A percentile compares a stretch with the other conserved stretches of the same genome.
Conservation (phyloP, 345 rosid species). For the Viola odorata region DNA sequence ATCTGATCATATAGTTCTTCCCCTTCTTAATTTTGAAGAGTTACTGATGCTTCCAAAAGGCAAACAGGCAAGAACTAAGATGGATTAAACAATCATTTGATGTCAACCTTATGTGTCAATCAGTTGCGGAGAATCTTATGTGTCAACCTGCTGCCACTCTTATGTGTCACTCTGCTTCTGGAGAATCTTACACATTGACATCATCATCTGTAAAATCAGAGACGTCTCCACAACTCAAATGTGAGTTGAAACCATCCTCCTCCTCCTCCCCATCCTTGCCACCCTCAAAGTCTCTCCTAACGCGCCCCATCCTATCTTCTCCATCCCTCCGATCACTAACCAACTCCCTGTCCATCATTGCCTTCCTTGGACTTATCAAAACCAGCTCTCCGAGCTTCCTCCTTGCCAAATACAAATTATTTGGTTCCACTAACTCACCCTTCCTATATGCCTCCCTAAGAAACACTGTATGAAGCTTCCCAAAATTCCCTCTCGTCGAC, state of each 20-base stretch:
- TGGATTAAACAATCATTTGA: no score
- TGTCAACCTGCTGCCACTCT: background rate
- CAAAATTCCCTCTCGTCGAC: conserved; percentile 87
- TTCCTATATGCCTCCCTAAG: conserved; percentile 77
- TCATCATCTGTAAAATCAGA: conserved; percentile 20
- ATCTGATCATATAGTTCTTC: no score
- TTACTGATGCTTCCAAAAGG: no score
- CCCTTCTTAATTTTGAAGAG: no score
- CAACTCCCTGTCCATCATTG: conserved; percentile 54
- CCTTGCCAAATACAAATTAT: conserved; percentile 73
- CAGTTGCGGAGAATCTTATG: no score
- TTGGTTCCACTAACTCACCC: conserved; percentile 75
- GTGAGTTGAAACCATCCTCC: conserved; percentile 13
- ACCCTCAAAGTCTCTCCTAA: conserved; percentile 23
- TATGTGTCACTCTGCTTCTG: conserved; percentile 7
- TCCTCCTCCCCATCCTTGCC: background rate
- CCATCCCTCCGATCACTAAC: conserved; percentile 44
- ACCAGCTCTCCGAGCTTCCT: conserved; percentile 79
- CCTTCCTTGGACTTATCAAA: conserved; percentile 67
- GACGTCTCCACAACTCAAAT: conserved; percentile 21
- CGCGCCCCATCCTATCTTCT: conserved; percentile 33
- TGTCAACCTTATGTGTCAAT: no score
- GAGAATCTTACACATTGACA: conserved; percentile 14
- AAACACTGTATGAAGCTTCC: conserved; percentile 92
- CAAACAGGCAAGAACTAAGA: no score